A percentile compares a stretch with the other conserved stretches of the same genome.
Evolutionary conservation across 2,329 filamentous ascomycete genomes (phyloP).

Genomic region (Cercospora sp.): DNA sequence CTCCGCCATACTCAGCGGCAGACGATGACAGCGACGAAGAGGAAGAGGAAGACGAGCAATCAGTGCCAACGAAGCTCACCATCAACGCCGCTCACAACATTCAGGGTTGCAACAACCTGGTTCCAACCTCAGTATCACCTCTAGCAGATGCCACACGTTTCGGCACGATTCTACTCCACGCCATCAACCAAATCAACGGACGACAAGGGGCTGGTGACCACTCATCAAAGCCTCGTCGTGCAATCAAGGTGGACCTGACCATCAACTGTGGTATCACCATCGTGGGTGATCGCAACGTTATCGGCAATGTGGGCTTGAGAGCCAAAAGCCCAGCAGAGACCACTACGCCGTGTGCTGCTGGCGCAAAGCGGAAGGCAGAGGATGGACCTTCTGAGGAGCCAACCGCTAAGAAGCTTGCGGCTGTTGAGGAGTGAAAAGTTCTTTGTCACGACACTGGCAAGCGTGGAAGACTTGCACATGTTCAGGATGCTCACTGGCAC

Average conservation of each 20-base stretch:
- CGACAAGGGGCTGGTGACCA: conserved; percentile 41
- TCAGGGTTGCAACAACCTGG: conserved; percentile 52
- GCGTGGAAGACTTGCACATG: not conserved
- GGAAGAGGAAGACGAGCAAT: conserved; percentile 17
- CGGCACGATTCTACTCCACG: conserved; percentile 49
- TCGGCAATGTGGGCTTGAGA: conserved; percentile 35
- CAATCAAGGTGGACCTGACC: conserved; percentile 51
- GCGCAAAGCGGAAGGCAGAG: conserved; percentile 38
- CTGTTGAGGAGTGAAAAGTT: not conserved
- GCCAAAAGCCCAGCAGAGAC: conserved; percentile 24
- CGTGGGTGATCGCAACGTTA: conserved; percentile 37
- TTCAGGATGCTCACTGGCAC: not conserved
- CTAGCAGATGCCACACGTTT: conserved; percentile 47
- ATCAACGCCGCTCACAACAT: conserved; percentile 55
- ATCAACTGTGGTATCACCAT: conserved; percentile 41
- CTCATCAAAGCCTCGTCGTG: conserved; percentile 46
- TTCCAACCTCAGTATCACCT: conserved; percentile 44
- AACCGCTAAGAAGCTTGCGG: conserved; percentile 27
- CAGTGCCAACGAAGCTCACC: conserved; percentile 49
- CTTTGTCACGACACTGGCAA: not conserved
- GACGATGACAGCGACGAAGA: conserved; percentile 27
- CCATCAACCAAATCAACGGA: conserved; percentile 45
- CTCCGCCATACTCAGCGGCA: conserved; percentile 35
- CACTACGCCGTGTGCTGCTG: conserved; percentile 5
- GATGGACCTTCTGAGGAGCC: conserved; percentile 24